These are phyloP conservation scores for Stephania cephalantha DNA, from an alignment of 164 flowering plant species.

Conservation along the genomic window DNA sequence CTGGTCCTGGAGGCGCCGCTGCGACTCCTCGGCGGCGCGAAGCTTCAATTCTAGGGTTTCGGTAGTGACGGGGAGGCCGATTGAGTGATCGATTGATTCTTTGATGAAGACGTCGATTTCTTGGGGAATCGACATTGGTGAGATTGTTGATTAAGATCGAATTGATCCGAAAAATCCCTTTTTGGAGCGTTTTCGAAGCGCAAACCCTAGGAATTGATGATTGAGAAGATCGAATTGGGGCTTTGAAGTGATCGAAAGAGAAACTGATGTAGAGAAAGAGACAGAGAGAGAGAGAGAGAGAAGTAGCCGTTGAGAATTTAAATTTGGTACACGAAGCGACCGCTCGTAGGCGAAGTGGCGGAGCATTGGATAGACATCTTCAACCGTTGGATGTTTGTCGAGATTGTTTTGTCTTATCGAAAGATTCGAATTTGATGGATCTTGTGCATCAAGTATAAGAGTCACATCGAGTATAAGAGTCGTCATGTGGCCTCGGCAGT, in stretches of 20 bases:
- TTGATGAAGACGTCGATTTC: conserved; percentile 64
- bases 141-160: neutral
- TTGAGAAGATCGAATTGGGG: no score
- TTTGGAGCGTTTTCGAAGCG: neutral
- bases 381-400: no score
- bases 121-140: conserved; percentile 44
- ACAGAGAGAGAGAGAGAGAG: conserved; percentile 4
- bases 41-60: conserved; percentile 50
- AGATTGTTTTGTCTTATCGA: no score
- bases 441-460: no score
- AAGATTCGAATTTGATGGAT: no score
- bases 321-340: neutral
- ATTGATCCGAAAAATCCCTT: neutral
- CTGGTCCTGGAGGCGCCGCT: conserved; percentile 39
- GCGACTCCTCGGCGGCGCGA: conserved; percentile 44
- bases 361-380: neutral
- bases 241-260: neutral
- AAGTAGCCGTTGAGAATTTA: conserved; percentile 11
- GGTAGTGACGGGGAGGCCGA: conserved; percentile 63
- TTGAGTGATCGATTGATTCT: conserved; percentile 46
- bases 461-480: no score
- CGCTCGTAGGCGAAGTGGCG: neutral
- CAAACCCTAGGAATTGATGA: conserved; percentile 12
- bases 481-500: no score
- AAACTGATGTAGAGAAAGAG: neutral